Conservation (phyloP, 1,284 basidiomycete species). For the Trametes hirsuta region DNA sequence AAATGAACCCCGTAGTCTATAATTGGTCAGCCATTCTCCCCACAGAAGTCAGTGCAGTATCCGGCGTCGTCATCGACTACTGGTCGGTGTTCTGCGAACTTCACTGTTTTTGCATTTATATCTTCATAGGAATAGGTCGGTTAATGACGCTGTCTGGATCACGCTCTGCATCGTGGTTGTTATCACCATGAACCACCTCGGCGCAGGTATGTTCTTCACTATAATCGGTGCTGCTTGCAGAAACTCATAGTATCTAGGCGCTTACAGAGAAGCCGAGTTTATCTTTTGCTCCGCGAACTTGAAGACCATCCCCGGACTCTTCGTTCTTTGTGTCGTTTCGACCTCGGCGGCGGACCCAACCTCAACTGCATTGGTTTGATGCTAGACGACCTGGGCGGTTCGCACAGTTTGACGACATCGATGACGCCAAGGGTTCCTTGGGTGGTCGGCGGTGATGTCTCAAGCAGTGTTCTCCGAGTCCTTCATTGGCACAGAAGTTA, state of each 20-base stretch:
- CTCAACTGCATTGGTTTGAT: constrained; percentile 45
- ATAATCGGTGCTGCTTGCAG: not conserved
- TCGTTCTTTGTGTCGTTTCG: constrained; percentile 66
- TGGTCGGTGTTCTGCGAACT: constrained; percentile 48
- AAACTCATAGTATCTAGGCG: constrained; percentile 39
- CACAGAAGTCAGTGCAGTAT: constrained; percentile 77
- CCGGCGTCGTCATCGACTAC: constrained; percentile 72
- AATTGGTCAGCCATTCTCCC: constrained; percentile 76
- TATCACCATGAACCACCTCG: constrained; percentile 76
- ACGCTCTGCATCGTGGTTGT: constrained; percentile 74
- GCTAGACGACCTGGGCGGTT: constrained; percentile 72
- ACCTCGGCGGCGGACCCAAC: constrained; percentile 67
- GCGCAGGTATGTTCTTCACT: constrained; percentile 52
- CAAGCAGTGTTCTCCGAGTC: constrained; percentile 75
- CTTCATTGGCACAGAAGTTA: constrained; percentile 84
- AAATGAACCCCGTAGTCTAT: constrained; percentile 46
- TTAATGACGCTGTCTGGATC: constrained; percentile 79
- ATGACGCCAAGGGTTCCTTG: constrained; percentile 67
- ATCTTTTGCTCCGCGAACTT: constrained; percentile 81
- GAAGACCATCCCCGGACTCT: constrained; percentile 65
- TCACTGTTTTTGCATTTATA: not conserved
- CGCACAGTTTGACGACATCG: constrained; percentile 55
- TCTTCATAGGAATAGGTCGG: constrained; percentile 35
- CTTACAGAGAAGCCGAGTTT: constrained; percentile 78
- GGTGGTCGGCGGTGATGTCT: constrained; percentile 68